A percentile compares a stretch with the other conserved stretches of the same genome.
Evolutionary conservation across 805 yeast species (phyloP).

Genomic region (Starmerella tilneyi): DNA sequence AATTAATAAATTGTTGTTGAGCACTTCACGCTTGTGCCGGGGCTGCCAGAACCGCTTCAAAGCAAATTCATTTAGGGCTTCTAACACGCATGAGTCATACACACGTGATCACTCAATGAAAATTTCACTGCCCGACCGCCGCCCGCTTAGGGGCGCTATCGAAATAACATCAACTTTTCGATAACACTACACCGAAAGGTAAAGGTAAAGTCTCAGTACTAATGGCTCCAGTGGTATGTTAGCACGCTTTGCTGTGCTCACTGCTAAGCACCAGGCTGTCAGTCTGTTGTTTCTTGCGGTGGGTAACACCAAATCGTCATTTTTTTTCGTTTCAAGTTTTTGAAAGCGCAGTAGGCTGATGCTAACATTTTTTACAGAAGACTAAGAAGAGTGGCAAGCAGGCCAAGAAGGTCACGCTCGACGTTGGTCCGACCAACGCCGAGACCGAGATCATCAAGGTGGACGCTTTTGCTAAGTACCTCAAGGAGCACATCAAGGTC

Average conservation of each 20-base stretch:
- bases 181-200: slow-evolving; percentile 9
- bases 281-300: slow-evolving; percentile 20
- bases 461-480: slow-evolving; percentile 93
- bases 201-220: slow-evolving; percentile 25
- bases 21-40: too few relatives aligned
- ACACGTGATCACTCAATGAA: slow-evolving; percentile 6
- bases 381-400: slow-evolving; percentile 63
- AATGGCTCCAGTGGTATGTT: slow-evolving; percentile 93
- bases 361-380: slow-evolving; percentile 32
- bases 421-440: slow-evolving; percentile 94
- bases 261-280: slow-evolving; percentile 18
- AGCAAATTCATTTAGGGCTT: slow-evolving; percentile 6
- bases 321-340: slow-evolving; percentile 12
- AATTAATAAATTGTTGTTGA: too few relatives aligned
- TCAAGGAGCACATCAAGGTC: slow-evolving; percentile 98
- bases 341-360: slow-evolving; percentile 63
- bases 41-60: neutral
- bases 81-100: neutral
- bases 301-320: slow-evolving; percentile 24
- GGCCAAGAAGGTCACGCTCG: slow-evolving; percentile 77
- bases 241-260: slow-evolving; percentile 36
- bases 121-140: neutral
- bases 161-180: neutral
- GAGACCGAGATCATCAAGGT: slow-evolving; percentile 97
- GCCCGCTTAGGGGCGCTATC: neutral